Base-by-base conservation (phyloP, 768 basidiomycete genomes). In the Nidularia pulvinata region DNA sequence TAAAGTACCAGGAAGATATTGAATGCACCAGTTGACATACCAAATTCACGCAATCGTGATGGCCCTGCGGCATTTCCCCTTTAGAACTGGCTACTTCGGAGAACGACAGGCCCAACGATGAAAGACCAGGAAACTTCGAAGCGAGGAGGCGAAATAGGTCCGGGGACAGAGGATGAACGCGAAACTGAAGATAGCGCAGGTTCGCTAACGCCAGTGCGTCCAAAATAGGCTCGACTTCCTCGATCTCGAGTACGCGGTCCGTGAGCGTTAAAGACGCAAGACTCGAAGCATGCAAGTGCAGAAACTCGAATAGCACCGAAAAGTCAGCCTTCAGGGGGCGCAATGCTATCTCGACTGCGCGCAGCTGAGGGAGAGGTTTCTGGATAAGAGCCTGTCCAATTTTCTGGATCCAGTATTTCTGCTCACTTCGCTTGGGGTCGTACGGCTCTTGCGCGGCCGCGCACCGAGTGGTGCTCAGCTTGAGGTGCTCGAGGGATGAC, bases 391-490 rank as follows among this genome's bases (percentile, higher is more conserved):
- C 61, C n/a, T 56, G 59, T 19, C 77, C 51, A 16, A 74, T 71
- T 10, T 64, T 63, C 39, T 70, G 74, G n/a, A 80, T 73, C 79
- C 79, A 80, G 39, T 63, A 68, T 52, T 69, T 68, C 54, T 60
- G 63, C 5, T 66, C 60, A 68, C 67, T 22, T 65, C 58, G 14
- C 58, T 57, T 2, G 49, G 54, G 7, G 53, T 62, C 34, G 3
- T 61, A 51, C 36, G 65, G 33, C 14, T 57, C 55, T 13, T 22
- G n/a, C 14, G 14, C 33, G 36, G 60, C 49, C 7, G 59, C 56
- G 53, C 68, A 66, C 45, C 69, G 64, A 37, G 60, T 69, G 13
- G 75, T 69, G 45, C 59, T 62, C 11, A 81, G 64, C 22, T 63
- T 64, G 37, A 81, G 55, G 6, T 69, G 67, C 48, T 66, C 65